Conservation (phyloP, 2,329 filamentous ascomycete genomes). For the Xylariaceae sp. region DNA sequence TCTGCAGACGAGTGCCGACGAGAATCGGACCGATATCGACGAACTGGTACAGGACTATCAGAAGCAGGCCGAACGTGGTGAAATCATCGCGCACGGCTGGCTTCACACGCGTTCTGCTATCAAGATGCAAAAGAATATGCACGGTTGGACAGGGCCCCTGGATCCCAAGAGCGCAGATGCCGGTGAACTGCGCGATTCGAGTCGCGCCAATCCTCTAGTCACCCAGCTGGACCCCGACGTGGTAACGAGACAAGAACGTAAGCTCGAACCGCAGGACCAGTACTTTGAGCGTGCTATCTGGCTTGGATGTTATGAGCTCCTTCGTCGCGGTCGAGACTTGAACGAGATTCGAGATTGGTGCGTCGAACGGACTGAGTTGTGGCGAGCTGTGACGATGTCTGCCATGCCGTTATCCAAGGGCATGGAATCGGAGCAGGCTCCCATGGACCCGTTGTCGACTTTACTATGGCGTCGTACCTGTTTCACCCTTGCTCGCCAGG, state of each 20-base stretch:
- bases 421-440: conserved; percentile 39
- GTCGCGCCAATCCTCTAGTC: conserved; percentile 60
- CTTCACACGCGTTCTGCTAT: conserved; percentile 85
- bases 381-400: conserved; percentile 80
- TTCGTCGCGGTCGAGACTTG: conserved; percentile 75
- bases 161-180: conserved; percentile 57
- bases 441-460: conserved; percentile 42
- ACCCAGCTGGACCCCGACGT: conserved; percentile 93
- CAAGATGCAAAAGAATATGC: conserved; percentile 80
- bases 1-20: conserved; percentile 71
- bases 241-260: conserved; percentile 69
- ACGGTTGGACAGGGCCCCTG: conserved; percentile 59
- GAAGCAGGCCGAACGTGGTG: conserved; percentile 68
- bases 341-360: conserved; percentile 79
- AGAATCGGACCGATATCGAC: conserved; percentile 64
- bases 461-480: conserved; percentile 76
- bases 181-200: conserved; percentile 51
- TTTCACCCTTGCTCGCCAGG: conserved; percentile 63
- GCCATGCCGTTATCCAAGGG: conserved; percentile 57
- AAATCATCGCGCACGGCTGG: conserved; percentile 84
- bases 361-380: conserved; percentile 75
- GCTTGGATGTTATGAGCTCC: conserved; percentile 89
- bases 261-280: conserved; percentile 74
- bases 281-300: conserved; percentile 88
- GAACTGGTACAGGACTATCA: conserved; percentile 71